Evolutionary conservation across 176 grass and related monocot species (phyloP).

Genomic region (Bonia amplexicaulis): DNA sequence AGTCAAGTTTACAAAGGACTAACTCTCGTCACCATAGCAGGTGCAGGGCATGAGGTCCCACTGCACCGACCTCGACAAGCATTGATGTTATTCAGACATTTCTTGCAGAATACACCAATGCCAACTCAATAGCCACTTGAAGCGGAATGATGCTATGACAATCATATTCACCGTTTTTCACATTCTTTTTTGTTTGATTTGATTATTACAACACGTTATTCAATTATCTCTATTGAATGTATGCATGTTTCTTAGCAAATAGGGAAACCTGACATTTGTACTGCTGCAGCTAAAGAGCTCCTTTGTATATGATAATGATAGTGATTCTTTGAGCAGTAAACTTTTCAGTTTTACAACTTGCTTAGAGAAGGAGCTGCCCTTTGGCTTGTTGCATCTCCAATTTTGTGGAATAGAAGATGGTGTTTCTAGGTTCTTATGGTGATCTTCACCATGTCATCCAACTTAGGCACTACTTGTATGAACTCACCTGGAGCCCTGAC

Average conservation of each 20-base stretch:
- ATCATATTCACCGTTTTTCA: not conserved
- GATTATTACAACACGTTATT: slow-evolving; percentile 34
- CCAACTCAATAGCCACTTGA: slow-evolving; percentile 37
- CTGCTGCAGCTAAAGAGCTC: slow-evolving; percentile 41
- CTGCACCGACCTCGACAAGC: slow-evolving; percentile 68
- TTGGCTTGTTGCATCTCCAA: not conserved
- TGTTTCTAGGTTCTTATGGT: not conserved
- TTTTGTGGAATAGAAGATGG: not conserved
- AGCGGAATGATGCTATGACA: slow-evolving; percentile 28
- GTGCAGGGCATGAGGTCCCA: slow-evolving; percentile 73
- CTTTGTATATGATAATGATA: slow-evolving; percentile 50
- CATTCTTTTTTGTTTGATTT: slow-evolving; percentile 40
- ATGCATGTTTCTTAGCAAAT: slow-evolving; percentile 31
- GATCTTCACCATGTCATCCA: not conserved
- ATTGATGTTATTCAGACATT: slow-evolving; percentile 61
- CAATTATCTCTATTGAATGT: slow-evolving; percentile 48
- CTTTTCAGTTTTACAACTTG: not conserved
- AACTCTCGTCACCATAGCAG: slow-evolving; percentile 68
- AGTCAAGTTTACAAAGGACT: slow-evolving; percentile 92
- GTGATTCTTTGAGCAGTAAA: slow-evolving; percentile 22
- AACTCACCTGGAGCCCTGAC: not conserved
- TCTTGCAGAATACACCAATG: slow-evolving; percentile 54
- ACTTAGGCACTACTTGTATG: not conserved
- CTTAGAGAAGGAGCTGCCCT: not conserved
- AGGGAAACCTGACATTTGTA: slow-evolving; percentile 43